Percentiles rank a stretch among this genome's conserved stretches.
These are phyloP conservation scores for Avicennia marina DNA, from an alignment of 257 asterid genomes.

Conservation along the genomic window DNA sequence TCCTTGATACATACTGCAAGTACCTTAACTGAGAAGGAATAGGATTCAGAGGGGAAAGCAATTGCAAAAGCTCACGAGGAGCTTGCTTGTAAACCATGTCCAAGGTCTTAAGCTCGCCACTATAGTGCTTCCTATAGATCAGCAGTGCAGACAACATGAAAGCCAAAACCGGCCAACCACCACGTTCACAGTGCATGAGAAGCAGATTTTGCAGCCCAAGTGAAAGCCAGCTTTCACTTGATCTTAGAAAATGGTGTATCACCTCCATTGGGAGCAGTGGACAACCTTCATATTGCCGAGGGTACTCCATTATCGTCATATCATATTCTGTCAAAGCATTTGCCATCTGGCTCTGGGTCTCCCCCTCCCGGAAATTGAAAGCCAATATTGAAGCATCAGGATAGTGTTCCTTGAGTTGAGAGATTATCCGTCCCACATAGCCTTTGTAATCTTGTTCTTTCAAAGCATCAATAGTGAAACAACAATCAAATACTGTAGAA, in stretches of 20 bases:
- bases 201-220: slow-evolving; percentile 90
- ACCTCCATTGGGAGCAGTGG: slow-evolving; percentile 95
- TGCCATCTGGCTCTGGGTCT: slow-evolving; percentile 57
- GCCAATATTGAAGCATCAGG: slow-evolving; percentile 82
- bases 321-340: slow-evolving; percentile 70
- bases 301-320: slow-evolving; percentile 91
- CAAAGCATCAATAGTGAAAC: slow-evolving; percentile 79
- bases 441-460: slow-evolving; percentile 60
- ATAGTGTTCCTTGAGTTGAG: slow-evolving; percentile 62
- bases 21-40: slow-evolving; percentile 91
- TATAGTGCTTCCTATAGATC: slow-evolving; percentile 72
- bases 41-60: slow-evolving; percentile 80
- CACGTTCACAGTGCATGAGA: slow-evolving; percentile 88
- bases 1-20: slow-evolving; percentile 82
- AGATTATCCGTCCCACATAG: slow-evolving; percentile 65
- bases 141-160: slow-evolving; percentile 85
- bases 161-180: slow-evolving; percentile 97
- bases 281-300: slow-evolving; percentile 88
- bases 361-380: slow-evolving; percentile 81
- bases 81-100: slow-evolving; percentile 97
- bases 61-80: slow-evolving; percentile 78
- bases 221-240: slow-evolving; percentile 95
- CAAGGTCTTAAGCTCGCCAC: slow-evolving; percentile 83
- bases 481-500: slow-evolving; percentile 77
- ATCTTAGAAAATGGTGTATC: slow-evolving; percentile 84